Evolutionary conservation across 2,329 filamentous ascomycete species (phyloP).

Genomic region (Colletotrichum spinosum): DNA sequence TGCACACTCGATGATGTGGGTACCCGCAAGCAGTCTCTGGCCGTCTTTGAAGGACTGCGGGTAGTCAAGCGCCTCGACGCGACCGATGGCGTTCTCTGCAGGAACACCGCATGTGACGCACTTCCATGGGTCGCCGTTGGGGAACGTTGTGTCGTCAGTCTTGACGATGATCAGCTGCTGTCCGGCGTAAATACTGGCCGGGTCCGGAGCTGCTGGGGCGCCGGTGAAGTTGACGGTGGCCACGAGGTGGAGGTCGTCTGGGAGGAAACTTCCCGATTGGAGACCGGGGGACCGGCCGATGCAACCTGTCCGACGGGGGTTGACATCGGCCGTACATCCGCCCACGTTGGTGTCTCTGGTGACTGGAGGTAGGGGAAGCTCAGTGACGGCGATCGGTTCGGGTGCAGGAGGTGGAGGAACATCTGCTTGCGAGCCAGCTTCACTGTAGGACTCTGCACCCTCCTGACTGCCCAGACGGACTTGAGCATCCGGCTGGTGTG

Average conservation of each 20-base stretch:
- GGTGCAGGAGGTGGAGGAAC: slow-evolving; percentile 43
- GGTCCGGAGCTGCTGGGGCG: slow-evolving; percentile 52
- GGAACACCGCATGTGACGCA: slow-evolving; percentile 59
- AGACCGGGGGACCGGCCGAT: slow-evolving; percentile 40
- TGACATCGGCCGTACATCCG: slow-evolving; percentile 48
- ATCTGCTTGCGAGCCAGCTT: background rate
- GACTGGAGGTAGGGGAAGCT: slow-evolving; percentile 53
- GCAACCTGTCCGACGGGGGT: slow-evolving; percentile 52
- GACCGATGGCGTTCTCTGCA: slow-evolving; percentile 43
- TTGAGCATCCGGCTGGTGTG: background rate
- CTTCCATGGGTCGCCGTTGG: slow-evolving; percentile 59
- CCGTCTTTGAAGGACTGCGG: slow-evolving; percentile 56
- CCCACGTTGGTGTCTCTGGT: slow-evolving; percentile 41
- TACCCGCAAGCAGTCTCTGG: slow-evolving; percentile 48
- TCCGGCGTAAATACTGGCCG: slow-evolving; percentile 55
- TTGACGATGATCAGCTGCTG: slow-evolving; percentile 57
- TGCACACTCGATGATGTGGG: slow-evolving; percentile 53
- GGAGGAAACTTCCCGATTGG: slow-evolving; percentile 48
- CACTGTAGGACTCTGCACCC: too few relatives aligned
- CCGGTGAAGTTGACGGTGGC: slow-evolving; percentile 54
- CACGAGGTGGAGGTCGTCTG: slow-evolving; percentile 56
- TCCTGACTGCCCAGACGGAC: background rate
- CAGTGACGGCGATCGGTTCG: slow-evolving; percentile 49
- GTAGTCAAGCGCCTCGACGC: slow-evolving; percentile 47
- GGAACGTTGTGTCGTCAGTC: slow-evolving; percentile 52